Percentiles rank a stretch among this genome's conserved stretches.
Conservation (phyloP, 768 basidiomycete species). For the Boletus tomentosulus region DNA sequence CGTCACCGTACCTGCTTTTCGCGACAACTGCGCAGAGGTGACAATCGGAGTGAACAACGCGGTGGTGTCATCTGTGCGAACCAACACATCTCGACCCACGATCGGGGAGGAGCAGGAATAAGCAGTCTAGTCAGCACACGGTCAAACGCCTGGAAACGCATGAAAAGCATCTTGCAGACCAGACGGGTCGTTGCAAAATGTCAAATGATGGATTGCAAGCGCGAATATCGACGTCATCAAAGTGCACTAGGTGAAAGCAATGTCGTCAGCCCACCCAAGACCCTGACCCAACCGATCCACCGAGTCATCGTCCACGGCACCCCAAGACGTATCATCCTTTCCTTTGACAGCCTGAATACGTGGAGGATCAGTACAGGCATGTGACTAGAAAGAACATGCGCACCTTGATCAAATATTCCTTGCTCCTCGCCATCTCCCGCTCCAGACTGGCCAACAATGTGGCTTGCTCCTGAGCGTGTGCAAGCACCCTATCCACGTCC, state of each 20-base stretch:
- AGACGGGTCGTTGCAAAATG: too few species aligned
- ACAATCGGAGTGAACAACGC: too few species aligned
- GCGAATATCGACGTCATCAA: background rate
- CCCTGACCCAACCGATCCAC: conserved; percentile 19
- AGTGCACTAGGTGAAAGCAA: conserved; percentile 15
- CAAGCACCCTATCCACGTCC: conserved; percentile 58
- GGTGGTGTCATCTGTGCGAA: too few species aligned
- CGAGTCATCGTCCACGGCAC: conserved; percentile 26
- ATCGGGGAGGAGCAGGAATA: too few species aligned
- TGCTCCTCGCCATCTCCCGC: conserved; percentile 49
- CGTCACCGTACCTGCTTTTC: too few species aligned
- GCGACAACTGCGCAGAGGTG: too few species aligned
- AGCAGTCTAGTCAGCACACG: too few species aligned
- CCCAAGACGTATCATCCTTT: conserved; percentile 27
- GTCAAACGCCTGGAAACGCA: too few species aligned
- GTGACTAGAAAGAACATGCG: conserved; percentile 3
- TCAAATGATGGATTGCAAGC: too few species aligned
- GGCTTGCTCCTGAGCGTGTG: conserved; percentile 47
- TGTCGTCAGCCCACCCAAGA: conserved; percentile 27
- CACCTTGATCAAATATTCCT: conserved; percentile 73
- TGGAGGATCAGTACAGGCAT: background rate
- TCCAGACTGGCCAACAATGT: conserved; percentile 21
- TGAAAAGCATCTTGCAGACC: too few species aligned
- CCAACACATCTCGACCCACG: too few species aligned
- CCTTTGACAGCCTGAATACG: conserved; percentile 25